A percentile compares a stretch with the other conserved stretches of the same genome.
Conservation (phyloP, 2,329 filamentous ascomycete species). For the Fusarium sulawesiense region DNA sequence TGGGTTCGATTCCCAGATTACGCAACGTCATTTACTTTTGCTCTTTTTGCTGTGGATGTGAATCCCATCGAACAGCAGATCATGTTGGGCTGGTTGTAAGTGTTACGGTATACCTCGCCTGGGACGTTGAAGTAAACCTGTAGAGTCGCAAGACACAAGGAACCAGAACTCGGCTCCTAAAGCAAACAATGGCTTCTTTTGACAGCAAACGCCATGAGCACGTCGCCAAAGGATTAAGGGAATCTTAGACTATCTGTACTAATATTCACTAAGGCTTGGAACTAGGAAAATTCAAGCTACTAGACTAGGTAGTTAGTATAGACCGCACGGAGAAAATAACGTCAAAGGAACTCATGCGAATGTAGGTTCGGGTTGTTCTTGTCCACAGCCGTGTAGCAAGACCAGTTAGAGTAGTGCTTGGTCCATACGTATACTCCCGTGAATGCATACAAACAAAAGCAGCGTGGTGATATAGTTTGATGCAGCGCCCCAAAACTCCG, state of each 20-base stretch:
- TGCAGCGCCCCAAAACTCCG: background rate
- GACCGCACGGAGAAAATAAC: background rate
- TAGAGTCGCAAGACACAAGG: background rate
- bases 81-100: background rate
- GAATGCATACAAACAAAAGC: background rate
- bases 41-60: background rate
- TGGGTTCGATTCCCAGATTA: slow-evolving; percentile 12
- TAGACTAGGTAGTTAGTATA: background rate
- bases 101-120: background rate
- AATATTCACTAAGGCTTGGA: background rate
- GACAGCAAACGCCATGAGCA: background rate
- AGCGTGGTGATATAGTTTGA: background rate
- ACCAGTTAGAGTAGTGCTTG: background rate
- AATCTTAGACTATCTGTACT: background rate
- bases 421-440: background rate
- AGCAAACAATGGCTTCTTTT: background rate
- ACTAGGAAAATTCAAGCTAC: background rate
- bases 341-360: background rate
- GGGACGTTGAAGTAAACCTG: background rate
- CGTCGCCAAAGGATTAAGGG: background rate
- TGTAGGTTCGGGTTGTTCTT: no score
- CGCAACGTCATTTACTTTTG: background rate
- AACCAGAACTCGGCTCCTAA: background rate
- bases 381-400: background rate
- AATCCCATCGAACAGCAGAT: background rate